Percentiles rank a stretch among this genome's conserved stretches.
phyloP scores from a whole-genome alignment of 1,284 basidiomycete genomes.

The Papiliotrema nemorosa region DNA sequence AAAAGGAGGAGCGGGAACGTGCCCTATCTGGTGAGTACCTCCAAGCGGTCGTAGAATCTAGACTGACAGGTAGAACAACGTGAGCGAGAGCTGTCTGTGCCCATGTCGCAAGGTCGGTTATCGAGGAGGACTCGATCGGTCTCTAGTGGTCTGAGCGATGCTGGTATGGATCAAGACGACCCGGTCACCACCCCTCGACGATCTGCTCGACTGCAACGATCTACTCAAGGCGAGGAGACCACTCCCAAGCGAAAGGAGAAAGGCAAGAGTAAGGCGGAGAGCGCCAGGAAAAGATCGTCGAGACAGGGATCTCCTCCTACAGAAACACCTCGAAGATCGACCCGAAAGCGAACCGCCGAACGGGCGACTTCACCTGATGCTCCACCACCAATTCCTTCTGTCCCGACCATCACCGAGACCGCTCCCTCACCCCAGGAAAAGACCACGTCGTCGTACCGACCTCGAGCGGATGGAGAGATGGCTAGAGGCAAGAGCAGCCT shows the following conservation, averaged over 20 bases:
- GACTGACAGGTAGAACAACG: no score
- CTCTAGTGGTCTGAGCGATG: constrained; percentile 12
- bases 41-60: no score
- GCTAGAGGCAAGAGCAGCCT: constrained; percentile 37
- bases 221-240: constrained; percentile 17
- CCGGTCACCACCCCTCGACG: constrained; percentile 34
- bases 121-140: constrained; percentile 3
- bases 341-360: constrained; percentile 22
- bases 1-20: not conserved
- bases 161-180: constrained; percentile 13
- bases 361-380: constrained; percentile 24
- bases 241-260: constrained; percentile 21
- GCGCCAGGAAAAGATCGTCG: constrained; percentile 10
- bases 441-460: constrained; percentile 18
- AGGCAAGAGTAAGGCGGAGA: constrained; percentile 12
- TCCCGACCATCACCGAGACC: constrained; percentile 40
- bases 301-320: constrained; percentile 13
- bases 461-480: constrained; percentile 23
- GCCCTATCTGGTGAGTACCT: no score
- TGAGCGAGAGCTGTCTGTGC: constrained; percentile 1
- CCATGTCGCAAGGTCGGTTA: not conserved
- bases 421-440: constrained; percentile 36
- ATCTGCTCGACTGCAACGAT: constrained; percentile 28
- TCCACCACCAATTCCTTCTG: constrained; percentile 8
- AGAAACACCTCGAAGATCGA: constrained; percentile 12